Base-by-base conservation (phyloP, 352 stramenopile genomes). In the Plasmopara muralis region DNA sequence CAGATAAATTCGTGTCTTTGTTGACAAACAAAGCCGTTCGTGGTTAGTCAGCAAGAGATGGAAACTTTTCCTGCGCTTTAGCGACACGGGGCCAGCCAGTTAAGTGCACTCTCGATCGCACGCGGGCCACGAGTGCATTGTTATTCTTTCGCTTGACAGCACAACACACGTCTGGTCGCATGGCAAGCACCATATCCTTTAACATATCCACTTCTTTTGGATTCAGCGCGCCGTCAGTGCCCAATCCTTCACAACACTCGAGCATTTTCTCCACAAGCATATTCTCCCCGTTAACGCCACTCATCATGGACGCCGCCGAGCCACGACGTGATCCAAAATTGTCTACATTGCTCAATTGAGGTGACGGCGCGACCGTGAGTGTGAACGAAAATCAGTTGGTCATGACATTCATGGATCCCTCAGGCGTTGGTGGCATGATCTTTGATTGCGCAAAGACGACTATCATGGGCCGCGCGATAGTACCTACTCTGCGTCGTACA, bases 241-340 rank as follows among this genome's bases (percentile, higher is more conserved):
- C 73, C 37, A 92, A 53, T 5, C 66, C 66, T 57, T 92, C 82
- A 51, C 82, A 90, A 51, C 82, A 89, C 53, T 92, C 82, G 59
- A 92, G 79, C 82, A 92, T 92, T 42, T 92, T 79, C 42, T 88
- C 79, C n/a, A 92, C 73, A 28, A 81, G 34, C 67, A 83, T 78
- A 46, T 70, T 72, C 52, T 85, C 77, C 25, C 74, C 77, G 18
- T 83, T 70, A 9, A 83, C 41, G 9, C 38, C 55, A 48, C 77
- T 85, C 47, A 77, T 66, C 16, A 58, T 57, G 8, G 72, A 83
- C 30, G 54, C 55, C 0, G 59, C 62, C 6, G 74, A 85, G 30
- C 72, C 72, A 12, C 74, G 69, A 10, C 74, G 72, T 6, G 57
- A 62, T 7, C 58, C 58, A 38, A 64, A 64, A 42, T 54, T 59